Percentiles rank a stretch among this genome's conserved stretches.
These are phyloP conservation scores for Lathyrus oleraceus DNA, from an alignment of 306 rosid genomes.

Conservation along the genomic window DNA sequence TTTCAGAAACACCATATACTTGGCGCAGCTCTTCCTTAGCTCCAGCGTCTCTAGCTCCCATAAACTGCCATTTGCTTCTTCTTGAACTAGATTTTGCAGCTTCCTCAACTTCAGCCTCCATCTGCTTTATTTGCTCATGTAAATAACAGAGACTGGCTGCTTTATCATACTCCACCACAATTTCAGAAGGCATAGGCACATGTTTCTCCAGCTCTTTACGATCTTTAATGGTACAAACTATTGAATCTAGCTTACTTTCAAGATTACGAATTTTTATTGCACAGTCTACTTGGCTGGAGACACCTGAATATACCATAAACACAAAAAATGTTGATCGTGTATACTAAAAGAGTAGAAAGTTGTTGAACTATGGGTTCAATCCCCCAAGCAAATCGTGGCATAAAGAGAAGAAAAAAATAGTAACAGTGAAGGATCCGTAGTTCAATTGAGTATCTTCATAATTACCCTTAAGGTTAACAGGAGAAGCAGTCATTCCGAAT, in stretches of 20 bases:
- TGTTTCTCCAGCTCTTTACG: conserved; percentile 97
- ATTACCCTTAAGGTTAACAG: conserved; percentile 92
- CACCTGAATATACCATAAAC: conserved; percentile 70
- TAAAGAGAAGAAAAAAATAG: conserved; percentile 4
- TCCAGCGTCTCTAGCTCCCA: conserved; percentile 99
- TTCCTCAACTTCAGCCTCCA: conserved; percentile 96
- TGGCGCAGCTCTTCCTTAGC: conserved; percentile 95
- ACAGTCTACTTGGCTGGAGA: conserved; percentile 94
- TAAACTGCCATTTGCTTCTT: conserved; percentile 98
- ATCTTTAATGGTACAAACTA: conserved; percentile 93
- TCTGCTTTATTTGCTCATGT: conserved; percentile 92
- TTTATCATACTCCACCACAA: conserved; percentile 91
- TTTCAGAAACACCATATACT: conserved; percentile 98
- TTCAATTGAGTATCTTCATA: conserved; percentile 21
- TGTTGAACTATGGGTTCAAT: conserved; percentile 6
- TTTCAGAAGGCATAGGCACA: conserved; percentile 96
- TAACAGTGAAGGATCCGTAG: conserved; percentile 19
- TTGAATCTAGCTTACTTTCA: conserved; percentile 96
- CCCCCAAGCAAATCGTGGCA: conserved; percentile 19
- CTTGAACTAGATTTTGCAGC: conserved; percentile 95
- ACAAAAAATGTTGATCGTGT: conserved; percentile 14
- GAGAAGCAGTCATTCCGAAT: conserved; percentile 99
- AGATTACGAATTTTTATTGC: conserved; percentile 98
- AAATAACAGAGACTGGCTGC: conserved; percentile 91
- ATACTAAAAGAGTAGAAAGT: conserved; percentile 16